Evolutionary conservation across 441 rosid species (phyloP), one percentile per base, ranked within the genome.

Genomic region (Arabidopsis lyrata): DNA sequence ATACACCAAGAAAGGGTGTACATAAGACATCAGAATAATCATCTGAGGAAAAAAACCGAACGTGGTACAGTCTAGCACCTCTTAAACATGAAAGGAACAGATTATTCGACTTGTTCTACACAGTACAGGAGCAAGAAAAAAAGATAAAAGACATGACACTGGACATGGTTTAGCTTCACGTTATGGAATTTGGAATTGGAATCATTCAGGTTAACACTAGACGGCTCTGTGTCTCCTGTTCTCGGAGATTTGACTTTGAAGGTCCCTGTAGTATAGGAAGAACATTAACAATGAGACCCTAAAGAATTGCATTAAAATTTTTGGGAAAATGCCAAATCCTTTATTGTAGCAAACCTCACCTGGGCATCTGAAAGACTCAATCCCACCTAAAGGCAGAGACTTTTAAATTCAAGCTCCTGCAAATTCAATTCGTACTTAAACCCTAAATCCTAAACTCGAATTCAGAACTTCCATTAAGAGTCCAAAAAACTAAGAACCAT

Each of bases 261-360:
- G 63, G 80, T 77, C 66, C 77, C 92, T 86, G 77, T 83, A 81
- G 34, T 68, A 22, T 5, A 32, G 47, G 34, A 60, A 38, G 60
- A 63, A 55, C 20, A 53, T 5, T 1, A 54, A 44, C 0, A 63
- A 14, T 47, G 41, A 41, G 20, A 71, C 18, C 10, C 32, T 14
- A 35, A 27, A 16, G 18, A 56, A 0, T 5, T 58, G n/a, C 38
- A 54, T 11, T 12, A 32, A 18, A 12, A 18, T 18, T 18, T 18
- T 18, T 18, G 20, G 22, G 22, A 22, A 22, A 22, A 22, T 22
- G 22, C 22, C 22, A 22, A 22, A 48, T 35, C 59, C 6, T 32
- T 20, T n/a, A 39, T 4, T 27, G 15, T 68, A 44, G 52, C 42
- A 50, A 71, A 24, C 0, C 60, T 55, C 24, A 71, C 80, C 76